Evolutionary conservation across 495 filamentous ascomycete species (phyloP), one percentile per base, ranked within the genome.

Genomic region (Annulohypoxylon moriforme): DNA sequence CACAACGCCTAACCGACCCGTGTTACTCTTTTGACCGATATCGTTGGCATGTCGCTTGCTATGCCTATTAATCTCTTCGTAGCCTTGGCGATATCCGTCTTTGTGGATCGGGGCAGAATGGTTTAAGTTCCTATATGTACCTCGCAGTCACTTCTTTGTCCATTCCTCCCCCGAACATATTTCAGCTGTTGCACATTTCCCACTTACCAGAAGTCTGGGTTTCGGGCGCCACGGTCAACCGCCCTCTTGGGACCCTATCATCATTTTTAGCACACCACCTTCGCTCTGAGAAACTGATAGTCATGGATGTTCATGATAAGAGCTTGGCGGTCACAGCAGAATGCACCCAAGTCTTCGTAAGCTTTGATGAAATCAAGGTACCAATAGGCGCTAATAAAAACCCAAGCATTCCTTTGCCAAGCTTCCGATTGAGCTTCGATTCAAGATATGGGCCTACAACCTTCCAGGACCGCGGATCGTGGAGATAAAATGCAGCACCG

Each of bases 371-470:
- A 33, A 33, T 24, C 18, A 20, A 44, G 34, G 33, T 36, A 50
- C 55, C 29, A 18, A 31, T 40, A 42, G 10, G 13, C 1, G 38
- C 65, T 69, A 31, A 69, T 25, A 31, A 31, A 33, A 16, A 27
- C 11, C 38, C 27, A 49, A 78, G 76, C 69, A 63, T 47, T 42
- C 56, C 55, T 78, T 78, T 27, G 18, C 67, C 20, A 44, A 46
- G 31, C 69, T 78, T 14, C 76, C 76, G 1, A 33, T 52, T 8
- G 76, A 78, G 18, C 72, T 78, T 14, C 74, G 76, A n/a, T 42
- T 74, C 13, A 71, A 64, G 29, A 74, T 78, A 64, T 78, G 76
- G 76, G 44, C 36, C 33, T 60, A 61, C 47, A 77, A 68, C 59
- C 68, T 74, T 24, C 72, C 75, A 11, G 61, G 63, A 4, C 64